Evolutionary conservation across 768 basidiomycete species (phyloP).

Genomic region (Naganishia friedmannii): DNA sequence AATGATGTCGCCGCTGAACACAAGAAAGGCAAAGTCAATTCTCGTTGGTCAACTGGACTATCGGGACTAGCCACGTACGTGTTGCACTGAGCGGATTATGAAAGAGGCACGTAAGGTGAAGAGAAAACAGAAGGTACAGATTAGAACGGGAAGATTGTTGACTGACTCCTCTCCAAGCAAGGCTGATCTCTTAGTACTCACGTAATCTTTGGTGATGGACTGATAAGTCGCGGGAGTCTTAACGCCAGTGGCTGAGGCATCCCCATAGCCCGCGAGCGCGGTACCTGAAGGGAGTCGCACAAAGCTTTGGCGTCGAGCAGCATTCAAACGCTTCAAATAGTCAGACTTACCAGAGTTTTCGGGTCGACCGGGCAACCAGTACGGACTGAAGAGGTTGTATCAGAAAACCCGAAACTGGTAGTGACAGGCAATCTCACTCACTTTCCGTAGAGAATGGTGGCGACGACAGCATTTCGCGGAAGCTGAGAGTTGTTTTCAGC

Average conservation of each 20-base stretch:
- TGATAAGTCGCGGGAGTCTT: slow-evolving; percentile 20
- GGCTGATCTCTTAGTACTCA: neutral
- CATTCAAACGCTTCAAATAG: no score
- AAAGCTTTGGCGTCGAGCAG: neutral
- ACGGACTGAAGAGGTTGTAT: neutral
- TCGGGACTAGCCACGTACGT: neutral
- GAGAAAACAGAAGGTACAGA: neutral
- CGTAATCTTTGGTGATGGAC: slow-evolving; percentile 18
- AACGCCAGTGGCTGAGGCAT: slow-evolving; percentile 9
- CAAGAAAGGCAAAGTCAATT: neutral
- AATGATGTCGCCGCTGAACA: slow-evolving; percentile 9
- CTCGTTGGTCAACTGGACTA: no score
- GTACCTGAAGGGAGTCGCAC: neutral
- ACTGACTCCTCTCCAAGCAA: neutral
- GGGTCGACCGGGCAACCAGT: slow-evolving; percentile 23
- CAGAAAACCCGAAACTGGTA: neutral
- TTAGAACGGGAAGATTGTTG: neutral
- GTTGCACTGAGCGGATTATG: neutral
- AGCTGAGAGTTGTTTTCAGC: slow-evolving; percentile 25
- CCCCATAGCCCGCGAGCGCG: neutral
- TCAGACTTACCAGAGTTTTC: slow-evolving; percentile 21
- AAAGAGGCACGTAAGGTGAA: neutral
- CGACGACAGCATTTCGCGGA: slow-evolving; percentile 16
- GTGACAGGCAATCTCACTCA: neutral
- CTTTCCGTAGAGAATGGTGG: slow-evolving; percentile 27